Percentiles rank a stretch among this genome's conserved stretches.
phyloP scores from a whole-genome alignment of 495 filamentous ascomycete genomes.

The Bombardia bombarda region DNA sequence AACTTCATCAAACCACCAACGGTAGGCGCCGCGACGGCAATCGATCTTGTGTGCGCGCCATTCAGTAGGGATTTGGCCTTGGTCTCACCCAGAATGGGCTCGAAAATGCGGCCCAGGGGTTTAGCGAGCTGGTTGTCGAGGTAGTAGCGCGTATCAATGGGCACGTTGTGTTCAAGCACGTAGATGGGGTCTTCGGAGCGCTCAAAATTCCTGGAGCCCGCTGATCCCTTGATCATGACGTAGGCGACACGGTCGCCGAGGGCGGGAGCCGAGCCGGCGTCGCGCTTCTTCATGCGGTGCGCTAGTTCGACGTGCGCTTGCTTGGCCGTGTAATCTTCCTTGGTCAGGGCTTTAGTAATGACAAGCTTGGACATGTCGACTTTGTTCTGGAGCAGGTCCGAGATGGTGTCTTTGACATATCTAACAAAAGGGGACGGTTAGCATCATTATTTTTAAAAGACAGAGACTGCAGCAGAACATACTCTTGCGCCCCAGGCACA shows the following conservation, averaged over 20 bases:
- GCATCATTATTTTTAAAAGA: slow-evolving; percentile 3
- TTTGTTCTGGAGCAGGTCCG: slow-evolving; percentile 93
- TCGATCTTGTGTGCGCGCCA: slow-evolving; percentile 86
- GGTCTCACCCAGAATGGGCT: slow-evolving; percentile 89
- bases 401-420: slow-evolving; percentile 93
- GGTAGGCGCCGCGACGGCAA: slow-evolving; percentile 81
- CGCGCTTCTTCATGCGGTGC: slow-evolving; percentile 90
- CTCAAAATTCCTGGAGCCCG: slow-evolving; percentile 88
- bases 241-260: slow-evolving; percentile 97
- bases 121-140: slow-evolving; percentile 97
- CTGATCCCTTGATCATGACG: slow-evolving; percentile 89
- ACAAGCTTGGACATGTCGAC: slow-evolving; percentile 98
- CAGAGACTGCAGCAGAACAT: slow-evolving; percentile 29
- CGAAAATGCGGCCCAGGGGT: slow-evolving; percentile 90
- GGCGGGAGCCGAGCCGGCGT: slow-evolving; percentile 87
- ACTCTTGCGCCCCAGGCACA: slow-evolving; percentile 86
- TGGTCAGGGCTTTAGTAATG: slow-evolving; percentile 94
- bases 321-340: slow-evolving; percentile 71
- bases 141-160: slow-evolving; percentile 98
- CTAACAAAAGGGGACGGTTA: slow-evolving; percentile 41
- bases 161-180: slow-evolving; percentile 94
- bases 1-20: slow-evolving; percentile 98
- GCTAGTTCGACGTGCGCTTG: slow-evolving; percentile 95
- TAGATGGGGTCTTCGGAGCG: slow-evolving; percentile 93
- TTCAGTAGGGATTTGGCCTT: slow-evolving; percentile 74